A percentile compares a stretch with the other conserved stretches of the same genome.
These are phyloP conservation scores for Blastocystis sp. DNA, from an alignment of 352 stramenopile genomes.

Conservation along the genomic window DNA sequence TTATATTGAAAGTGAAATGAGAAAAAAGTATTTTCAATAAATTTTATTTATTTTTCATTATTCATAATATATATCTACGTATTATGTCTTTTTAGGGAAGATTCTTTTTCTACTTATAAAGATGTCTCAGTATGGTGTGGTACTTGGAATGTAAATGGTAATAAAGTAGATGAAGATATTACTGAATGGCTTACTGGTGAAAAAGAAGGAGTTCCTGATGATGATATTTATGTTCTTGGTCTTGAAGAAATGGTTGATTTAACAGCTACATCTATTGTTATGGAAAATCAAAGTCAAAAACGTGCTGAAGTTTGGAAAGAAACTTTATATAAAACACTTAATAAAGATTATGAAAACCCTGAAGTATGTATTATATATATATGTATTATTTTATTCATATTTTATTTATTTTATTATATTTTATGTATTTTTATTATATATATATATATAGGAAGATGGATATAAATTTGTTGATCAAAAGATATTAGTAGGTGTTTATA, in stretches of 20 bases:
- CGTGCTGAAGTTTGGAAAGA: constrained; percentile 66
- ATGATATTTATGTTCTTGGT: constrained; percentile 64
- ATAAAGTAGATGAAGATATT: constrained; percentile 68
- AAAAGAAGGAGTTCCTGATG: constrained; percentile 38
- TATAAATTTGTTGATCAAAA: constrained; percentile 63
- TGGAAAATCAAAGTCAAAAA: constrained; percentile 78
- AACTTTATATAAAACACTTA: constrained; percentile 64
- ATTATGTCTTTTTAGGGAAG: too few relatives aligned
- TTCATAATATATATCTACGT: constrained; percentile 36
- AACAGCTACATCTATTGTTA: constrained; percentile 92
- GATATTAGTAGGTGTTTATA: constrained; percentile 81
- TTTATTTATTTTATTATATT: constrained; percentile 36
- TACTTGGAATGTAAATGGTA: constrained; percentile 99
- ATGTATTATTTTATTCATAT: too few relatives aligned
- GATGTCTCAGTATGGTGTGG: constrained; percentile 53
- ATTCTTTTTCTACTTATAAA: constrained; percentile 9
- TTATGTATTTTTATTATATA: constrained; percentile 4
- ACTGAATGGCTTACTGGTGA: constrained; percentile 49
- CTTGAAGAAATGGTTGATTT: constrained; percentile 99
- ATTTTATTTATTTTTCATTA: constrained; percentile 3
- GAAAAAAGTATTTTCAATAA: not conserved
- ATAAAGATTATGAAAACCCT: constrained; percentile 46
- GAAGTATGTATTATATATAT: not conserved
- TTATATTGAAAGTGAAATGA: constrained; percentile 11
- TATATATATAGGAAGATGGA: constrained; percentile 41